A percentile compares a stretch with the other conserved stretches of the same genome.
Conservation (phyloP, 2,329 filamentous ascomycete genomes). For the Xylaria polymorpha region DNA sequence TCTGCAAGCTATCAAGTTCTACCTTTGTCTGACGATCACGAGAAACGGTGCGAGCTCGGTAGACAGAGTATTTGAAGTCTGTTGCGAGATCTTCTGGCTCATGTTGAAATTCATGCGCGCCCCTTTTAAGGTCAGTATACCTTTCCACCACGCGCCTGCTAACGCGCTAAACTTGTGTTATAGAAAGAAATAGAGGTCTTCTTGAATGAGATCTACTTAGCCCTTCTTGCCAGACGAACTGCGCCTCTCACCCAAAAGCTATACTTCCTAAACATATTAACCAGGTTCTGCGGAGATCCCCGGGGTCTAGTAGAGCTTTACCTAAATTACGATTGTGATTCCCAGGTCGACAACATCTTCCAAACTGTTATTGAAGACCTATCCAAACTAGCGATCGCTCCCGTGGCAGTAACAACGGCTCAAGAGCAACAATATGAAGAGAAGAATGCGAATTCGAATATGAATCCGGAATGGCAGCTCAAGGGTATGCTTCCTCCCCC, state of each 20-base stretch:
- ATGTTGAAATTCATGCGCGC: slow-evolving; percentile 95
- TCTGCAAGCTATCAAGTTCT: slow-evolving; percentile 94
- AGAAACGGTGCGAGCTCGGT: slow-evolving; percentile 95
- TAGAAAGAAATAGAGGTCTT: slow-evolving; percentile 98
- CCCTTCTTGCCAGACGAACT: slow-evolving; percentile 87
- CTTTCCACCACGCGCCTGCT: slow-evolving; percentile 35
- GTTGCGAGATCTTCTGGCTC: slow-evolving; percentile 97
- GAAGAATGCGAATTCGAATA: slow-evolving; percentile 70
- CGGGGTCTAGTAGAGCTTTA: slow-evolving; percentile 93
- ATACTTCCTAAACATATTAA: slow-evolving; percentile 87
- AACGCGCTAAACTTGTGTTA: slow-evolving; percentile 45
- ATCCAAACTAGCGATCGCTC: slow-evolving; percentile 83
- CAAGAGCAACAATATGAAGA: slow-evolving; percentile 93
- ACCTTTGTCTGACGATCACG: slow-evolving; percentile 93
- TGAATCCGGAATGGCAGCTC: slow-evolving; percentile 83
- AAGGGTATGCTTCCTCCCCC: slow-evolving; percentile 87
- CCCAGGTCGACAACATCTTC: slow-evolving; percentile 96
- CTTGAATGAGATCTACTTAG: slow-evolving; percentile 95
- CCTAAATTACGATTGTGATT: slow-evolving; percentile 97
- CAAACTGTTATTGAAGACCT: slow-evolving; percentile 95
- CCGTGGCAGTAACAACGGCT: slow-evolving; percentile 77
- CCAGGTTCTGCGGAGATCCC: slow-evolving; percentile 85
- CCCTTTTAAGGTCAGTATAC: slow-evolving; percentile 81
- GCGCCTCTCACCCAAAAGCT: slow-evolving; percentile 92
- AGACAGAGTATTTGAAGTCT: slow-evolving; percentile 91